Conservation (phyloP, 2,329 filamentous ascomycete species). For the Alternaria brassicicola region DNA sequence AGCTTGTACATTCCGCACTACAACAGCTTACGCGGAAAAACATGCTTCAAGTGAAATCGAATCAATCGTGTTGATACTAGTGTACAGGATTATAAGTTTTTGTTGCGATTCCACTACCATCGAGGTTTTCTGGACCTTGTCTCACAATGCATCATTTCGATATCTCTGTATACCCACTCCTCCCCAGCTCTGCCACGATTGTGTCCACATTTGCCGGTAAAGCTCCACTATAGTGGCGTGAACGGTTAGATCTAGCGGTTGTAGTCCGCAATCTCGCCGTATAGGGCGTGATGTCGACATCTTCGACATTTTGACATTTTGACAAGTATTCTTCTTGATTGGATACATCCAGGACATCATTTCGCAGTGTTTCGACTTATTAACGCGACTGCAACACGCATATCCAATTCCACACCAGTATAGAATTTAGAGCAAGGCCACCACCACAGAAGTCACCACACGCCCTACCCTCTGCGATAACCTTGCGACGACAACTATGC, state of each 20-base stretch:
- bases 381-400: background rate
- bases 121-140: background rate
- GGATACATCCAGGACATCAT: background rate
- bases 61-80: background rate
- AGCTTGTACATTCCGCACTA: background rate
- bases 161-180: background rate
- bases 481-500: background rate
- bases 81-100: background rate
- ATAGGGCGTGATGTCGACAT: conserved; percentile 26
- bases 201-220: conserved; percentile 9
- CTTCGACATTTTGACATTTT: background rate
- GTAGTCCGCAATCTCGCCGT: background rate
- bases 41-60: background rate
- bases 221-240: conserved; percentile 15
- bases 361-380: background rate
- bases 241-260: conserved; percentile 10
- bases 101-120: background rate
- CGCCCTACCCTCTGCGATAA: background rate
- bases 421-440: background rate
- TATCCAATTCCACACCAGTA: background rate
- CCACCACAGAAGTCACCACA: background rate
- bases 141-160: background rate
- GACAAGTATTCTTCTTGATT: background rate
- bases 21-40: background rate
- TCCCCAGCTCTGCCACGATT: conserved; percentile 1